Percentiles rank a stretch among this genome's conserved stretches.
Evolutionary conservation across 352 stramenopile species (phyloP).

Genomic region (Phytopythium delawarense): DNA sequence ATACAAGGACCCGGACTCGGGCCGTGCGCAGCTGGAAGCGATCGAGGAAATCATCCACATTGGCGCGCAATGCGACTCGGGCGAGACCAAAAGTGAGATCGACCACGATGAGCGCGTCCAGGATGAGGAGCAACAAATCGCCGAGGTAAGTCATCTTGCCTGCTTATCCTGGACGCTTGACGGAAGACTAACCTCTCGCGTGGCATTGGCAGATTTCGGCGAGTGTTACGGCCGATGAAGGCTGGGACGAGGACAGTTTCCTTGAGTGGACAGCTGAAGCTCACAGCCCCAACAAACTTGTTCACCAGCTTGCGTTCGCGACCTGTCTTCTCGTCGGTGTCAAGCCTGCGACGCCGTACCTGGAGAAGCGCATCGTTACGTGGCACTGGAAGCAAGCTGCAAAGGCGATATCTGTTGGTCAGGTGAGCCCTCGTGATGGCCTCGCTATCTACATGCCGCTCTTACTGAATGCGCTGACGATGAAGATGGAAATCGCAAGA

Average conservation of each 20-base stretch:
- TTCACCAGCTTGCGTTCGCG: conserved; percentile 71
- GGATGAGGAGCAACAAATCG: conserved; percentile 35
- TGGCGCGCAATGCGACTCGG: conserved; percentile 20
- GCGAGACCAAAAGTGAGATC: conserved; percentile 14
- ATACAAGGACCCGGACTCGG: conserved; percentile 31
- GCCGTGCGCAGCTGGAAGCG: conserved; percentile 26
- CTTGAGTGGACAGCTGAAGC: conserved; percentile 40
- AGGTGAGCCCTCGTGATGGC: conserved; percentile 28
- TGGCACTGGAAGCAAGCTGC: conserved; percentile 68
- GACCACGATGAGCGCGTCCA: conserved; percentile 2
- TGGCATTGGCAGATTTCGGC: conserved; percentile 25
- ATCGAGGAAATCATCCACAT: conserved; percentile 45
- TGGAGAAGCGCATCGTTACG: conserved; percentile 71
- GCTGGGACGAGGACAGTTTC: conserved; percentile 45
- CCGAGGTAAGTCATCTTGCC: conserved; percentile 21
- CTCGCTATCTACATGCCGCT: background rate
- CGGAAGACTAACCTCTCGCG: background rate
- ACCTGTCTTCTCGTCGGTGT: conserved; percentile 74
- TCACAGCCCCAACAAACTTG: conserved; percentile 38
- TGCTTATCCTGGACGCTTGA: too few species aligned
- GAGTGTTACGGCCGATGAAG: conserved; percentile 28
- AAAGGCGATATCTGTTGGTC: conserved; percentile 34
- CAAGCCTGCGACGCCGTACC: conserved; percentile 54
- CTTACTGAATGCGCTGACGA: background rate
- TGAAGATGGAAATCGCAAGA: background rate